phyloP scores from a whole-genome alignment of 2,329 filamentous ascomycete genomes.

The Xylariales sp. region DNA sequence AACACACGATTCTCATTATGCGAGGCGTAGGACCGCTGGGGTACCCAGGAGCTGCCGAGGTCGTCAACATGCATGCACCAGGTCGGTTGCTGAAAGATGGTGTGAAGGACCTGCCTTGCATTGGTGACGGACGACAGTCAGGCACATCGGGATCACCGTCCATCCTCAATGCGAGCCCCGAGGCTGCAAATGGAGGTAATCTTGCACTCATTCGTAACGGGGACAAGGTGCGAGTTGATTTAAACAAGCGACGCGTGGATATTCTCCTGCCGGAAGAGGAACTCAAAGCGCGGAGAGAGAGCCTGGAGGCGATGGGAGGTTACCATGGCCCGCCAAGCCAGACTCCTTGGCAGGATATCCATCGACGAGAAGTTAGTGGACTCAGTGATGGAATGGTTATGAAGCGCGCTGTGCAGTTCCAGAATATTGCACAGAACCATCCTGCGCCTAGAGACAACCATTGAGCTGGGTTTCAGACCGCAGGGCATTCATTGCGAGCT shows the following conservation, averaged over 20 bases:
- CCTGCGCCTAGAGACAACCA: slow-evolving; percentile 4
- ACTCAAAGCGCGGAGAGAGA: slow-evolving; percentile 32
- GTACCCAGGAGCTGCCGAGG: slow-evolving; percentile 46
- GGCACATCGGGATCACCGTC: slow-evolving; percentile 51
- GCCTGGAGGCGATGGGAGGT: slow-evolving; percentile 32
- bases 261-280: slow-evolving; percentile 39
- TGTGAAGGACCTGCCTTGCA: slow-evolving; percentile 41
- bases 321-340: slow-evolving; percentile 35
- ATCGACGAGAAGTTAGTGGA: slow-evolving; percentile 3
- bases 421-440: slow-evolving; percentile 3
- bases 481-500: too few species aligned
- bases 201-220: slow-evolving; percentile 45
- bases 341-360: slow-evolving; percentile 46
- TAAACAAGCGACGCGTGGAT: slow-evolving; percentile 43
- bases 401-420: slow-evolving; percentile 3
- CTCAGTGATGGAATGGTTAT: slow-evolving; percentile 6
- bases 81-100: slow-evolving; percentile 32
- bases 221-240: slow-evolving; percentile 44
- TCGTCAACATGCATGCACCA: slow-evolving; percentile 37
- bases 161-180: slow-evolving; percentile 51
- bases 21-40: slow-evolving; percentile 44
- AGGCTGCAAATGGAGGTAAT: slow-evolving; percentile 50
- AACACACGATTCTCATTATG: slow-evolving; percentile 42
- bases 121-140: slow-evolving; percentile 51
- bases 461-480: not conserved